Evolutionary conservation across 345 rosid species (phyloP).

Genomic region (Murraya koenigii): DNA sequence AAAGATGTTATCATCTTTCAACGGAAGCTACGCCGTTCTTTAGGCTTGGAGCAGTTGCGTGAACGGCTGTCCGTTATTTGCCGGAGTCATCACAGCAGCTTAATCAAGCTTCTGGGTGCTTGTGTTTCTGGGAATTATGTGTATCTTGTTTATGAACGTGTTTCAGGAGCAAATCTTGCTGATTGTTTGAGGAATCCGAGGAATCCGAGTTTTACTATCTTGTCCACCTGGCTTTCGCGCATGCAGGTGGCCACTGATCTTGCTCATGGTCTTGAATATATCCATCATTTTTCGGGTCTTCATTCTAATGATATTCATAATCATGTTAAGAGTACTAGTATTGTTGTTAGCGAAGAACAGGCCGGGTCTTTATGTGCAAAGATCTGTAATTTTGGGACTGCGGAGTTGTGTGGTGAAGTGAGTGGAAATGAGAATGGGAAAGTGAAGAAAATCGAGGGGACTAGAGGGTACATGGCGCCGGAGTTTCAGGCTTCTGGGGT

Average conservation of each 20-base stretch:
- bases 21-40: slow-evolving; percentile 29
- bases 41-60: slow-evolving; percentile 14
- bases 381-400: slow-evolving; percentile 37
- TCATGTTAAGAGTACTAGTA: slow-evolving; percentile 31
- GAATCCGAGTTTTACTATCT: slow-evolving; percentile 45
- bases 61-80: slow-evolving; percentile 23
- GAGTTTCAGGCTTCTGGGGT: slow-evolving; percentile 39
- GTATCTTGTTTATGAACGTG: slow-evolving; percentile 46
- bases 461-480: slow-evolving; percentile 58
- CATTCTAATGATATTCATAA: slow-evolving; percentile 28
- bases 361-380: slow-evolving; percentile 18
- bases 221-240: slow-evolving; percentile 45
- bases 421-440: slow-evolving; percentile 18
- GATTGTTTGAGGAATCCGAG: slow-evolving; percentile 42
- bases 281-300: slow-evolving; percentile 34
- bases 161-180: slow-evolving; percentile 37
- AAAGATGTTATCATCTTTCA: slow-evolving; percentile 28
- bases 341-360: slow-evolving; percentile 17
- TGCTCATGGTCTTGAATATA: slow-evolving; percentile 40
- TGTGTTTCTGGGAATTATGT: slow-evolving; percentile 30
- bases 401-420: slow-evolving; percentile 28
- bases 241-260: slow-evolving; percentile 51
- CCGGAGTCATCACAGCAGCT: slow-evolving; percentile 33
- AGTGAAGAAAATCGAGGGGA: slow-evolving; percentile 40
- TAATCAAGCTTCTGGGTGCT: slow-evolving; percentile 35